phyloP scores from a whole-genome alignment of 1,284 basidiomycete species.

The Ceratobasidium sp. region DNA sequence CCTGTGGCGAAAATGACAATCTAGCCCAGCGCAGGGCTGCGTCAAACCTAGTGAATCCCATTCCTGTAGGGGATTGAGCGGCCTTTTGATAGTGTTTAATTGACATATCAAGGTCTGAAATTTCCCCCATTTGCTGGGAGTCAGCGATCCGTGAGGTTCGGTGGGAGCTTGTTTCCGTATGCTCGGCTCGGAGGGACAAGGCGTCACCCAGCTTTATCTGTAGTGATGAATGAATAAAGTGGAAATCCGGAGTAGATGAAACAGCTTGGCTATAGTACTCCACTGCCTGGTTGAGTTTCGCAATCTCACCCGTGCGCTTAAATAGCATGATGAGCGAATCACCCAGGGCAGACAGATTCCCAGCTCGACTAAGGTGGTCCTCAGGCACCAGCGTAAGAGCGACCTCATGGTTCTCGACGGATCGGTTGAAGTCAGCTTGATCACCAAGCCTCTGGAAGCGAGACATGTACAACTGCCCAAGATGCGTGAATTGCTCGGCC shows the following conservation, averaged over 20 bases:
- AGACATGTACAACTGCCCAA: not conserved
- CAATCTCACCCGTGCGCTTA: not conserved
- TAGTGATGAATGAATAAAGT: too few species aligned
- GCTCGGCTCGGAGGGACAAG: too few species aligned
- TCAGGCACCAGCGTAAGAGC: too few species aligned
- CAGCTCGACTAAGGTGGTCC: too few species aligned
- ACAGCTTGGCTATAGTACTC: not conserved
- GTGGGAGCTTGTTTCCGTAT: too few species aligned
- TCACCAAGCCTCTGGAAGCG: conserved; percentile 2
- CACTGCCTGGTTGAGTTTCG: not conserved
- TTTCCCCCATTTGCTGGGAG: not conserved
- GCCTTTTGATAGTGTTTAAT: conserved; percentile 3
- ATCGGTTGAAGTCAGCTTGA: too few species aligned
- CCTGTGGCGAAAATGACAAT: not conserved
- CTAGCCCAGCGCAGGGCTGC: conserved; percentile 25
- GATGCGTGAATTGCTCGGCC: not conserved
- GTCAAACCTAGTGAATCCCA: not conserved
- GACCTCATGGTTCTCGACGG: too few species aligned
- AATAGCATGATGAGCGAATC: too few species aligned
- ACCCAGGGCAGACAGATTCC: too few species aligned
- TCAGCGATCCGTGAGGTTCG: not conserved
- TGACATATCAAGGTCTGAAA: not conserved
- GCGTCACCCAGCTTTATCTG: too few species aligned
- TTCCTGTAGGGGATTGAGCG: not conserved
- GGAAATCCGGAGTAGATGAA: too few species aligned